Evolutionary conservation across 78 protist genomes (phyloP).

Genomic region (Tieghemostelium lacteum): DNA sequence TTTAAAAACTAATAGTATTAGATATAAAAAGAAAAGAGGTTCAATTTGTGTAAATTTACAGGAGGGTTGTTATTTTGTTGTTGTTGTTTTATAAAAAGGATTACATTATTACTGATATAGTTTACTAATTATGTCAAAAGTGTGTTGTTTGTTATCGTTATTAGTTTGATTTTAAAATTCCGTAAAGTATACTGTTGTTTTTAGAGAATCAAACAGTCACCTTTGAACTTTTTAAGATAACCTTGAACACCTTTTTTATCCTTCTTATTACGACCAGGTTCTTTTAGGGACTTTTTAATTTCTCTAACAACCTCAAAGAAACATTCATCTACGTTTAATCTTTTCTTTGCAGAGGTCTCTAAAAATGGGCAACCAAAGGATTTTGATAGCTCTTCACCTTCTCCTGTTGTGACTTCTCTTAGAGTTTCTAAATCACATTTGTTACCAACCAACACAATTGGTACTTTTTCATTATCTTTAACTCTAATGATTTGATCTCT

Average conservation of each 20-base stretch:
- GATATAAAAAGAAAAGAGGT: too few species aligned
- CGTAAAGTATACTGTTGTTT: too few species aligned
- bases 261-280: conserved; percentile 62
- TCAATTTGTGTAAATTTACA: too few species aligned
- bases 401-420: conserved; percentile 83
- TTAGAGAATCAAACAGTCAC: too few species aligned
- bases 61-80: too few species aligned
- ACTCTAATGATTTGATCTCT: conserved; percentile 86
- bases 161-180: too few species aligned
- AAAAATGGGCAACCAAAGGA: conserved; percentile 71
- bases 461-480: conserved; percentile 87
- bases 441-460: conserved; percentile 93
- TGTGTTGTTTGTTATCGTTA: too few species aligned
- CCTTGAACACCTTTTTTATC: conserved; percentile 71
- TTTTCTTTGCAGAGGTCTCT: conserved; percentile 91
- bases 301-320: conserved; percentile 86
- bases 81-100: too few species aligned
- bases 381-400: conserved; percentile 86
- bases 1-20: too few species aligned
- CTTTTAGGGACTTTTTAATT: conserved; percentile 67
- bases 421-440: conserved; percentile 88
- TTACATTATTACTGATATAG: too few species aligned
- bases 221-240: too few species aligned
- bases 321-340: conserved; percentile 93
- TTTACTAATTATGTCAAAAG: too few species aligned